These are phyloP conservation scores for Brassica hybrid DNA, from an alignment of 441 rosid species.

Conservation along the genomic window DNA sequence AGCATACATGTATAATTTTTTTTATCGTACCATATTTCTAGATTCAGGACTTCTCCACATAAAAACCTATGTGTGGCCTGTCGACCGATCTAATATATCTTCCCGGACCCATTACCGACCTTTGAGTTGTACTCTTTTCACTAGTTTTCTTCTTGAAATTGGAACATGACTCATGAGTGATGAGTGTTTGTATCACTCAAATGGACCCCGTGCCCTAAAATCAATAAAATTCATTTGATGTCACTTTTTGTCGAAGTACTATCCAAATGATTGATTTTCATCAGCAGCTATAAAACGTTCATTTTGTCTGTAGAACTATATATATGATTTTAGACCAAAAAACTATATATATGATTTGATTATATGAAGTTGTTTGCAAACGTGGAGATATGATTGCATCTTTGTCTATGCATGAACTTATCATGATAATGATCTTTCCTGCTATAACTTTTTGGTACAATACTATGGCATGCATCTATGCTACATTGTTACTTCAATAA, in stretches of 20 bases:
- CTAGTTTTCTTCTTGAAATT: conserved; percentile 9
- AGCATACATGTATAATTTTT: not conserved
- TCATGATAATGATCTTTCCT: conserved; percentile 21
- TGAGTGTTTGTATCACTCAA: conserved; percentile 12
- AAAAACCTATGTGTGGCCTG: not conserved
- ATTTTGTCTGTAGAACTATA: conserved; percentile 23
- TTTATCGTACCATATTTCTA: not conserved
- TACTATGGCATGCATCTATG: conserved; percentile 39
- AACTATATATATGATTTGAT: conserved; percentile 8
- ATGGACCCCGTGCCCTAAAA: conserved; percentile 26
- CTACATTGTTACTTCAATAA: conserved; percentile 10
- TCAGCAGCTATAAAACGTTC: conserved; percentile 20
- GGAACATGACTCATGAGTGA: conserved; percentile 17
- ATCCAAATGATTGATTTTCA: conserved; percentile 3
- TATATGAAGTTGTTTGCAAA: conserved; percentile 27
- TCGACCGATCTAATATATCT: conserved; percentile 10
- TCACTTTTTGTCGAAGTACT: conserved; percentile 17
- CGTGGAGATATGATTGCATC: conserved; percentile 43
- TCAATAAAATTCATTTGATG: conserved; percentile 22
- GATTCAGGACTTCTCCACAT: not conserved
- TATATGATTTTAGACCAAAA: too few relatives aligned
- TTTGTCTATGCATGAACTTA: conserved; percentile 40
- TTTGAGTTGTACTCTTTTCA: conserved; percentile 11
- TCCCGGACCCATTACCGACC: conserved; percentile 17
- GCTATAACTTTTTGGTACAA: conserved; percentile 33